phyloP scores from a whole-genome alignment of 2,329 filamentous ascomycete species.

The Aureobasidium sp. region DNA sequence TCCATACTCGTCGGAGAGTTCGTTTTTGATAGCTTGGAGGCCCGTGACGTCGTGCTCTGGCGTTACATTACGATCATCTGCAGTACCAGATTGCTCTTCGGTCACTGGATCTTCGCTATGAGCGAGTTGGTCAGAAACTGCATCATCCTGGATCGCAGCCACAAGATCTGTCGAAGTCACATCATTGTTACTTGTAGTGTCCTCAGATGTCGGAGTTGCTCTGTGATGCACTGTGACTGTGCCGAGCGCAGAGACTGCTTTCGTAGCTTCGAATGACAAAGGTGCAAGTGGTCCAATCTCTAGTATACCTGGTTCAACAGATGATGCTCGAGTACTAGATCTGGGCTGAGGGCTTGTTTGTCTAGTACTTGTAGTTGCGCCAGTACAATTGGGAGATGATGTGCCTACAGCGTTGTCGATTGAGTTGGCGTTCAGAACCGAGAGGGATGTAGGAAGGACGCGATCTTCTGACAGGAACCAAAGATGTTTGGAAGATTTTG shows the following conservation, averaged over 20 bases:
- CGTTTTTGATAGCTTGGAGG: conserved; percentile 4
- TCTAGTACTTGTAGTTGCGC: not conserved
- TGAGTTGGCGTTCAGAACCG: too few species aligned
- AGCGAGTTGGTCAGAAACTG: too few species aligned
- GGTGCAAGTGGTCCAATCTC: not conserved
- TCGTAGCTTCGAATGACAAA: not conserved
- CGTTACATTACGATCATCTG: not conserved
- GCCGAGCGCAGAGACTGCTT: too few species aligned
- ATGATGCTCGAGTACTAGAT: not conserved
- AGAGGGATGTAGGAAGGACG: not conserved
- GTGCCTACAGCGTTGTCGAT: not conserved
- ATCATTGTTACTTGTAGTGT: not conserved
- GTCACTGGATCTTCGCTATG: not conserved
- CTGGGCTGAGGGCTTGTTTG: not conserved
- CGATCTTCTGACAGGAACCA: not conserved
- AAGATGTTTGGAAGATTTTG: not conserved
- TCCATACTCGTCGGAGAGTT: not conserved
- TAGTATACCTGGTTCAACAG: not conserved
- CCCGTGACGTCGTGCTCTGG: not conserved
- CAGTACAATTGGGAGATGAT: not conserved
- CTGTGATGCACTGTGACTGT: not conserved
- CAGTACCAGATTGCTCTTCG: not conserved
- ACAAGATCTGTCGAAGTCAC: not conserved
- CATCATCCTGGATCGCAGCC: not conserved
- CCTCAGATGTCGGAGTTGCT: too few species aligned